These are phyloP conservation scores for Gossypium schwendimanii DNA, from an alignment of 441 rosid species.

Conservation along the genomic window DNA sequence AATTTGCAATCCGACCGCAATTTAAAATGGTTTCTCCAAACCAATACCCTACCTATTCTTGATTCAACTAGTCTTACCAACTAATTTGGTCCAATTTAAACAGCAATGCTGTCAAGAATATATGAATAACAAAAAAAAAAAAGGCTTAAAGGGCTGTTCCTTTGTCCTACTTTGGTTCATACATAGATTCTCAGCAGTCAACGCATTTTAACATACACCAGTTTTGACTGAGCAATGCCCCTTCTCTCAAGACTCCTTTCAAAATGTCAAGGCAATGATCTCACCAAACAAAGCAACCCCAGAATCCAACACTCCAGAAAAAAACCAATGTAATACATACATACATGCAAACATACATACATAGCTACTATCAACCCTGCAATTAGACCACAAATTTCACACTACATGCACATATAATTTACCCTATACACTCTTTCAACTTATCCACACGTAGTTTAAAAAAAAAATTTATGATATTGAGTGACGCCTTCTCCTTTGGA, in stretches of 20 bases:
- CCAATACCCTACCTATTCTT: too few species aligned
- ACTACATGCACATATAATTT: not conserved
- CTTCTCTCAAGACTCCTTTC: not conserved
- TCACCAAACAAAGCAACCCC: not conserved
- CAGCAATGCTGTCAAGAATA: too few species aligned
- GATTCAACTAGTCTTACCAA: too few species aligned
- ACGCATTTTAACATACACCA: not conserved
- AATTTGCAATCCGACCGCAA: too few species aligned
- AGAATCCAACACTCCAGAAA: not conserved
- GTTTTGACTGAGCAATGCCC: not conserved
- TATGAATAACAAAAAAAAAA: too few species aligned
- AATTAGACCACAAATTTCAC: constrained; percentile 9
- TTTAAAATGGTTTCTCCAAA: too few species aligned
- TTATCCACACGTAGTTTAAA: constrained; percentile 10
- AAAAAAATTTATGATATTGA: constrained; percentile 54
- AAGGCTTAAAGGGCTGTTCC: not conserved
- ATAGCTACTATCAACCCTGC: not conserved
- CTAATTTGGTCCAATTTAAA: too few species aligned
- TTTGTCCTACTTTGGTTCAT: not conserved
- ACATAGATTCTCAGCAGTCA: not conserved
- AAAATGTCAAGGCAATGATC: constrained; percentile 6
- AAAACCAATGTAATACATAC: not conserved
- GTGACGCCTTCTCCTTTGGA: constrained; percentile 72
- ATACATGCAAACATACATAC: not conserved
- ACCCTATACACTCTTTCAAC: constrained; percentile 26